Conservation (phyloP, 2,329 filamentous ascomycete species). For the Tolypocladium cylindrosporum region DNA sequence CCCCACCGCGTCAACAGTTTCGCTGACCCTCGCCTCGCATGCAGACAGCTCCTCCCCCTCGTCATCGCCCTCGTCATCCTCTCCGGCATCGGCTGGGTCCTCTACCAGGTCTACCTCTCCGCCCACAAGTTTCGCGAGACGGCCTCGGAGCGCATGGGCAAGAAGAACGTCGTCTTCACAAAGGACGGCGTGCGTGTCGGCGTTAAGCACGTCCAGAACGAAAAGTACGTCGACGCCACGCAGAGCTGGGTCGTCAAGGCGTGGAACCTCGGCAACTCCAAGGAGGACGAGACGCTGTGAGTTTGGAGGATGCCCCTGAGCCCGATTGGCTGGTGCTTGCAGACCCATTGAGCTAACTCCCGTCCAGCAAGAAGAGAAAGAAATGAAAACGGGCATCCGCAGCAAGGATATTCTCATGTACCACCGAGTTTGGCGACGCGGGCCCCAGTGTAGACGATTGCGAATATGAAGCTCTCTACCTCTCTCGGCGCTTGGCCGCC, state of each 20-base stretch:
- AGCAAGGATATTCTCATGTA: not conserved
- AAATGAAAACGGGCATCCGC: not conserved
- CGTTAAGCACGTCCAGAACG: slow-evolving; percentile 56
- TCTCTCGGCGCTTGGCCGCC: not conserved
- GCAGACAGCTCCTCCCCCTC: slow-evolving; percentile 56
- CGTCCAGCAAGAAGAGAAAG: slow-evolving; percentile 5
- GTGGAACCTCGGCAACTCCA: slow-evolving; percentile 44
- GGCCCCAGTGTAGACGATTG: not conserved
- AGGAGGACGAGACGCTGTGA: slow-evolving; percentile 12
- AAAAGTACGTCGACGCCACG: slow-evolving; percentile 64
- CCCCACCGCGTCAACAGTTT: not conserved
- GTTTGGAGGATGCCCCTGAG: not conserved
- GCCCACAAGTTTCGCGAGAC: slow-evolving; percentile 54
- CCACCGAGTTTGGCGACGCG: not conserved
- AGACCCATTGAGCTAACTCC: not conserved
- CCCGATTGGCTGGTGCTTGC: not conserved
- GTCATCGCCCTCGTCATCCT: slow-evolving; percentile 52
- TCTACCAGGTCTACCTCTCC: slow-evolving; percentile 64
- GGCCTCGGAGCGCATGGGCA: slow-evolving; percentile 60
- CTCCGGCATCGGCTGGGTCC: slow-evolving; percentile 48
- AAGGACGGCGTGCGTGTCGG: slow-evolving; percentile 66
- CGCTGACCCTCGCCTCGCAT: not conserved
- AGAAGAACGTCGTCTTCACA: slow-evolving; percentile 65
- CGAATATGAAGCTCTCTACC: not conserved
- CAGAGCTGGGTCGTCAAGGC: slow-evolving; percentile 60